Conservation (phyloP, 176 grass and related monocot genomes). For the Oryza punctata region DNA sequence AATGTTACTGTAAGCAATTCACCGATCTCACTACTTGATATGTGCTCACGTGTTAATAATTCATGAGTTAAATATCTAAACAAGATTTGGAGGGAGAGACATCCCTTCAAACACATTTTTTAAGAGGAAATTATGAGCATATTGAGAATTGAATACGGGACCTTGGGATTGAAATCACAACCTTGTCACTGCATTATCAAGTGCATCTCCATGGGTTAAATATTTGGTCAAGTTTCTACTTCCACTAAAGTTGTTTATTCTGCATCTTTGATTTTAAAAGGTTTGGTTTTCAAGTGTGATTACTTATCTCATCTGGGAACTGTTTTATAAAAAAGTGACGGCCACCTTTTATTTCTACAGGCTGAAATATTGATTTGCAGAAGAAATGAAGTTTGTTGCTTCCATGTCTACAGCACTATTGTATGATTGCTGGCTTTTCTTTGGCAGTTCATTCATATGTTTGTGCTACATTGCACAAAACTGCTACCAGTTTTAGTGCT, state of each 20-base stretch:
- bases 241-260: constrained; percentile 20
- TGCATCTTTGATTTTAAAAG: constrained; percentile 21
- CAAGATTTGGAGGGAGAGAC: too few species aligned
- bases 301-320: constrained; percentile 1
- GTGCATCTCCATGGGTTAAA: too few species aligned
- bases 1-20: constrained; percentile 20
- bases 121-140: too few species aligned
- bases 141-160: too few species aligned
- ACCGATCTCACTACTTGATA: not conserved
- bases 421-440: not conserved
- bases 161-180: too few species aligned
- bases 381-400: not conserved
- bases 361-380: not conserved
- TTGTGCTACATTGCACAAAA: not conserved
- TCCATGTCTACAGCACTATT: not conserved
- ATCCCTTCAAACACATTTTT: too few species aligned
- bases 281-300: not conserved
- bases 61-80: not conserved
- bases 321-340: not conserved
- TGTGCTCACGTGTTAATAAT: not conserved
- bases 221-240: constrained; percentile 13
- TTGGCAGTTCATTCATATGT: not conserved
- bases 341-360: not conserved
- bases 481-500: not conserved
- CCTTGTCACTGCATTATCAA: too few species aligned